These are phyloP conservation scores for Aspergillus novofumigatus DNA, from an alignment of 2,329 filamentous ascomycete genomes.

Conservation along the genomic window DNA sequence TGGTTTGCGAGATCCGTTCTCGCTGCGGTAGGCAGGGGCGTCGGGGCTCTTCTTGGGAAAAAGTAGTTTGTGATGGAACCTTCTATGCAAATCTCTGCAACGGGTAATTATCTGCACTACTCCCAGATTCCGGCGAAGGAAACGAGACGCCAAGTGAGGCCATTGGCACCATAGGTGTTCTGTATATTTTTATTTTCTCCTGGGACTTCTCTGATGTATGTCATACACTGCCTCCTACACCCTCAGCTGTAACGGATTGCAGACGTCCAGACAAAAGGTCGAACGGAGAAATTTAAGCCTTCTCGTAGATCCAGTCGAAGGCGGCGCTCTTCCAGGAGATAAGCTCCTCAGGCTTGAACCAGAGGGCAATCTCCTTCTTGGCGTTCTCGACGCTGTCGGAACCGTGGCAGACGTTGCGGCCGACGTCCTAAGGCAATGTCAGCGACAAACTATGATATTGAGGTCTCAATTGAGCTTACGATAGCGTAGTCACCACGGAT, in stretches of 20 bases:
- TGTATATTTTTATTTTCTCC: not conserved
- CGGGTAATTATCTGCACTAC: not conserved
- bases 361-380: slow-evolving; percentile 98
- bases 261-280: slow-evolving; percentile 13
- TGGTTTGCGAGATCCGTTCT: slow-evolving; percentile 76
- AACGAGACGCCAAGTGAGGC: not conserved
- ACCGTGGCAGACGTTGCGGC: slow-evolving; percentile 99
- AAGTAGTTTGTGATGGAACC: slow-evolving; percentile 11
- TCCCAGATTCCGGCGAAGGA: not conserved
- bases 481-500: slow-evolving; percentile 94
- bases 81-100: not conserved
- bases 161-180: not conserved
- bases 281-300: slow-evolving; percentile 47
- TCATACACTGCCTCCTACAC: slow-evolving; percentile 4
- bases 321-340: slow-evolving; percentile 78
- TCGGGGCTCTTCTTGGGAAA: slow-evolving; percentile 38
- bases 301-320: slow-evolving; percentile 97
- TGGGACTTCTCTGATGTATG: slow-evolving; percentile 2
- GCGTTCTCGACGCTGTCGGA: slow-evolving; percentile 98
- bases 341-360: slow-evolving; percentile 90
- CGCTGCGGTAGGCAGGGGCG: slow-evolving; percentile 41
- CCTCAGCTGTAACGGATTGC: slow-evolving; percentile 10
- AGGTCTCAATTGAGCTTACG: slow-evolving; percentile 38
- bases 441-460: slow-evolving; percentile 1
- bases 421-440: slow-evolving; percentile 57